Conservation (phyloP, 441 rosid genomes). For the Biscutella laevigata region DNA sequence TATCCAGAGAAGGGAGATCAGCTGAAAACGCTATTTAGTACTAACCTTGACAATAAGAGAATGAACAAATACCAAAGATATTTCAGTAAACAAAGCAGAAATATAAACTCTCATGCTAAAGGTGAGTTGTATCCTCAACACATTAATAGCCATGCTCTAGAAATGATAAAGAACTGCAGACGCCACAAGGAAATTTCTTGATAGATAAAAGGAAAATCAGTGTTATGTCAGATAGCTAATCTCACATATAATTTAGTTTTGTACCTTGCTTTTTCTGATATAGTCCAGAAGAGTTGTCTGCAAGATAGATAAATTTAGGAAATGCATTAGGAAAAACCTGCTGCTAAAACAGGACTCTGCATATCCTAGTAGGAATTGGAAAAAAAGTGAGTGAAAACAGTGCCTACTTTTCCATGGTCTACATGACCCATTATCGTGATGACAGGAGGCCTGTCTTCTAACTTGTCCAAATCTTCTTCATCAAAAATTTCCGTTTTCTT, state of each 20-base stretch:
- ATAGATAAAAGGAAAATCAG: slow-evolving; percentile 5
- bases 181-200: not conserved
- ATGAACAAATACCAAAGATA: not conserved
- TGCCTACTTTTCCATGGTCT: slow-evolving; percentile 88
- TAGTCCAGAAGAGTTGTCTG: slow-evolving; percentile 93
- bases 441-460: slow-evolving; percentile 88
- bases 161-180: not conserved
- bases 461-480: slow-evolving; percentile 82
- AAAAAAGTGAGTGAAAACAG: not conserved
- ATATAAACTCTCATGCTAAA: not conserved
- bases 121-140: slow-evolving; percentile 3
- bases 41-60: slow-evolving; percentile 4
- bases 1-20: slow-evolving; percentile 24
- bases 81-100: not conserved
- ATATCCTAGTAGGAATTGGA: not conserved
- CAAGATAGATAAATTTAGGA: slow-evolving; percentile 23
- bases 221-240: slow-evolving; percentile 1
- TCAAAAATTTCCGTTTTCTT: slow-evolving; percentile 71
- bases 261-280: slow-evolving; percentile 88
- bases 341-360: not conserved
- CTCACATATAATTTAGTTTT: not conserved
- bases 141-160: not conserved
- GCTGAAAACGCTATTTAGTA: slow-evolving; percentile 1
- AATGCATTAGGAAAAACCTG: slow-evolving; percentile 27
- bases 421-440: slow-evolving; percentile 99